These are phyloP conservation scores for Auxenochlorella pyrenoidosa DNA, from an alignment of 139 green algal species.

Conservation along the genomic window DNA sequence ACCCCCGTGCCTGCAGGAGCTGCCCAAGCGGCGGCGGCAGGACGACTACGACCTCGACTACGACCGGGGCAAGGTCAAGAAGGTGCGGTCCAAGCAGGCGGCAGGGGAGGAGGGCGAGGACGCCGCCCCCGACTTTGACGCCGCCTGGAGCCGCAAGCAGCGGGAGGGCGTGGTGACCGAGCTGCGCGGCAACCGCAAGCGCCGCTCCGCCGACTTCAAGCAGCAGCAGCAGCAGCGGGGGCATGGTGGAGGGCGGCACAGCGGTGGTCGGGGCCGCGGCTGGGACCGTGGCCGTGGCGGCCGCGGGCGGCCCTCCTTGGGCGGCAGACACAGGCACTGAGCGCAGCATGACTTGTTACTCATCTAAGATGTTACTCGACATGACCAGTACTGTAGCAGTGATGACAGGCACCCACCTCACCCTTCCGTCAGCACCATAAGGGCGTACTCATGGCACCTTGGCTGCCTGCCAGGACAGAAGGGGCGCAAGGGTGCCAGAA, in stretches of 20 bases:
- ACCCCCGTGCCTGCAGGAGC: not conserved
- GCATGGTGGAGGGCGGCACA: not conserved
- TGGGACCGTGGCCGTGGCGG: not conserved
- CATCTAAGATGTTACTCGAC: no score
- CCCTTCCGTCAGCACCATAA: no score
- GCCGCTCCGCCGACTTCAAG: constrained; percentile 7
- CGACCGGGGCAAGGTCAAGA: constrained; percentile 57
- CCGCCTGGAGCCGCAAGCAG: constrained; percentile 32
- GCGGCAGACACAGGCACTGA: not conserved
- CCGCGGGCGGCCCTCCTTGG: not conserved
- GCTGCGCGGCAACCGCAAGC: constrained; percentile 25
- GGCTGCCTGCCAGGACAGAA: no score
- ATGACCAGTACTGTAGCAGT: no score
- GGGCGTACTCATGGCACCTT: no score
- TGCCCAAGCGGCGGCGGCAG: constrained; percentile 15
- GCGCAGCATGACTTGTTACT: not conserved
- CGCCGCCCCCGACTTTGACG: constrained; percentile 6
- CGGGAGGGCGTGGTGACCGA: constrained; percentile 23
- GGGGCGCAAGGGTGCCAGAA: no score
- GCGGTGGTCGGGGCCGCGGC: not conserved
- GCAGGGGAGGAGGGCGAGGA: not conserved
- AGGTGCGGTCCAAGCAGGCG: constrained; percentile 40
- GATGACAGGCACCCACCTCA: no score
- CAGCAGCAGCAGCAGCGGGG: constrained; percentile 22
- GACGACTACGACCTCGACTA: constrained; percentile 66